Percentiles rank a stretch among this genome's conserved stretches.
Conservation (phyloP, 257 asterid species). For the Solanum piurae region DNA sequence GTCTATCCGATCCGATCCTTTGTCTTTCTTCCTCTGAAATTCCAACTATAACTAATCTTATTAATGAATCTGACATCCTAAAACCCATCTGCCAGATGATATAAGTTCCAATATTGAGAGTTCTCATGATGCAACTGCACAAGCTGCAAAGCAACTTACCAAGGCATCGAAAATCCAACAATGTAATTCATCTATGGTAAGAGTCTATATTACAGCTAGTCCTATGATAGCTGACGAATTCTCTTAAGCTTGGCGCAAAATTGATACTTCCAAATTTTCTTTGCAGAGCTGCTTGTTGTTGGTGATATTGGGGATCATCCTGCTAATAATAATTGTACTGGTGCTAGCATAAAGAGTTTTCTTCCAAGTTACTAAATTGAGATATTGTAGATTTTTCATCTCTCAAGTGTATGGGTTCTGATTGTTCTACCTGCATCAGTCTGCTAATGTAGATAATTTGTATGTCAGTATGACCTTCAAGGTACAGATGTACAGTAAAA, state of each 20-base stretch:
- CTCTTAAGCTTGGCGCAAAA: not conserved
- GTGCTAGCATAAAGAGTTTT: not conserved
- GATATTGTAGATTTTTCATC: not conserved
- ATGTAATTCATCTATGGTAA: slow-evolving; percentile 78
- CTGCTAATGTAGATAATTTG: not conserved
- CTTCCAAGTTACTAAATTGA: not conserved
- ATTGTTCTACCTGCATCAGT: not conserved
- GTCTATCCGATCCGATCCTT: not conserved
- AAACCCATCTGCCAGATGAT: slow-evolving; percentile 38
- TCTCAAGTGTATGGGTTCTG: not conserved
- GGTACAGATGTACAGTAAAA: not conserved
- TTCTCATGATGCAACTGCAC: slow-evolving; percentile 75
- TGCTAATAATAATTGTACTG: slow-evolving; percentile 53
- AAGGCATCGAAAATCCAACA: slow-evolving; percentile 79
- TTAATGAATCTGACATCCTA: not conserved
- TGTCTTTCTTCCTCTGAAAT: not conserved
- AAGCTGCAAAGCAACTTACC: slow-evolving; percentile 67
- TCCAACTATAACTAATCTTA: not conserved
- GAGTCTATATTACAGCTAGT: not conserved
- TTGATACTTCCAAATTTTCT: not conserved
- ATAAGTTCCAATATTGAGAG: slow-evolving; percentile 69
- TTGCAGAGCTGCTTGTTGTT: slow-evolving; percentile 75
- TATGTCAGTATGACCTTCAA: not conserved
- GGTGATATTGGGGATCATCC: slow-evolving; percentile 67
- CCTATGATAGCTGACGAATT: not conserved